Evolutionary conservation across 305 asterid species (phyloP).

Genomic region (Andrographis paniculata): DNA sequence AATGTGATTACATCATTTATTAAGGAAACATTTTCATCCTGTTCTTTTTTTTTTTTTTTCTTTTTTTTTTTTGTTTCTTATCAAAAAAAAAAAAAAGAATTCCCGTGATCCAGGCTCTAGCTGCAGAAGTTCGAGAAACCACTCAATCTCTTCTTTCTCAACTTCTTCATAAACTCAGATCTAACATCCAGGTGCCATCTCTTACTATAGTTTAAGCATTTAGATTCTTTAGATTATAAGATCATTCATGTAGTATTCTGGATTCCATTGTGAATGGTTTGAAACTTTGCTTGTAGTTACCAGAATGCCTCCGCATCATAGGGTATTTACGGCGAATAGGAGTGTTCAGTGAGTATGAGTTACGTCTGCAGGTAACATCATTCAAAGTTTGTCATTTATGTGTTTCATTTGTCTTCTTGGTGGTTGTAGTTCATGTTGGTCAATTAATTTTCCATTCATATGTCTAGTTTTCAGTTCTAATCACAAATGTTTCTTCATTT

Average conservation of each 20-base stretch:
- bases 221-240: not conserved
- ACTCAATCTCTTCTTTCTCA: conserved; percentile 77
- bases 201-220: conserved; percentile 10
- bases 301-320: conserved; percentile 77
- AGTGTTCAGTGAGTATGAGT: conserved; percentile 68
- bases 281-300: conserved; percentile 37
- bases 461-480: conserved; percentile 17
- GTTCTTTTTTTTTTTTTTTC: not conserved
- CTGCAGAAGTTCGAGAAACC: conserved; percentile 65
- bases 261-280: conserved; percentile 9
- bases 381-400: not conserved
- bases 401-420: conserved; percentile 3
- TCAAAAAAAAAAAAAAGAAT: conserved; percentile 46
- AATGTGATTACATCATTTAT: conserved; percentile 16
- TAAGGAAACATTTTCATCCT: too few species aligned
- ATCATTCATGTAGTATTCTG: not conserved
- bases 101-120: conserved; percentile 79
- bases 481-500: conserved; percentile 12
- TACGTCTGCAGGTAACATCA: conserved; percentile 64
- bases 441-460: conserved; percentile 1
- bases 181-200: conserved; percentile 56
- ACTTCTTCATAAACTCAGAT: conserved; percentile 75
- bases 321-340: conserved; percentile 79
- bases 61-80: conserved; percentile 16
- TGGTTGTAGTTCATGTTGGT: conserved; percentile 2